Conservation (phyloP, 2,329 filamentous ascomycete genomes). For the Pseudonectria foliicola region DNA sequence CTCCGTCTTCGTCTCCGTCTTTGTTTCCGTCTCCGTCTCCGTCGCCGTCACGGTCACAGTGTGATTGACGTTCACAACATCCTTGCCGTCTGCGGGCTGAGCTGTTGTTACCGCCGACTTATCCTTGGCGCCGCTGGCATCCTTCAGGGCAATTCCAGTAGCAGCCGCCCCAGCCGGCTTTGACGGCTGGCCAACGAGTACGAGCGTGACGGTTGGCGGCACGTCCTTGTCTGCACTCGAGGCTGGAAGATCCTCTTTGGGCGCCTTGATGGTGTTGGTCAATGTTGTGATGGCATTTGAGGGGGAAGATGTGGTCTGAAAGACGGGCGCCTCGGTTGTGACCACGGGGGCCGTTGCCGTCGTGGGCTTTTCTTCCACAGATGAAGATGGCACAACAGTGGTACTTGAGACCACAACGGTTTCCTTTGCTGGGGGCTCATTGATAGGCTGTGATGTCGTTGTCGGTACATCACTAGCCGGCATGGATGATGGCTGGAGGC, state of each 20-base stretch:
- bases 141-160: slow-evolving; percentile 4
- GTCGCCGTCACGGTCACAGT: slow-evolving; percentile 30
- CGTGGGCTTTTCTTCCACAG: not conserved
- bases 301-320: slow-evolving; percentile 8
- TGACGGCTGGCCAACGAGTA: too few species aligned
- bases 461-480: too few species aligned
- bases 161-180: not conserved
- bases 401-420: too few species aligned
- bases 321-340: slow-evolving; percentile 6
- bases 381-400: not conserved
- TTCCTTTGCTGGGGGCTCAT: too few species aligned
- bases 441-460: too few species aligned
- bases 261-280: slow-evolving; percentile 22
- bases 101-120: slow-evolving; percentile 15
- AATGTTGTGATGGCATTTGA: slow-evolving; percentile 14
- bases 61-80: slow-evolving; percentile 24
- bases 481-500: too few species aligned
- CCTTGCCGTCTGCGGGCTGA: too few species aligned
- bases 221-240: not conserved
- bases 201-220: too few species aligned
- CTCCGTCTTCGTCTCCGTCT: slow-evolving; percentile 25
- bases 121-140: slow-evolving; percentile 9
- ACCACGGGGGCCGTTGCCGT: not conserved
- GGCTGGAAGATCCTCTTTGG: slow-evolving; percentile 6
- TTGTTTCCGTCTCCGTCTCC: slow-evolving; percentile 31